A percentile compares a stretch with the other conserved stretches of the same genome.
Evolutionary conservation across 2,329 filamentous ascomycete species (phyloP).

Genomic region (Cryphonectria carpinicola): DNA sequence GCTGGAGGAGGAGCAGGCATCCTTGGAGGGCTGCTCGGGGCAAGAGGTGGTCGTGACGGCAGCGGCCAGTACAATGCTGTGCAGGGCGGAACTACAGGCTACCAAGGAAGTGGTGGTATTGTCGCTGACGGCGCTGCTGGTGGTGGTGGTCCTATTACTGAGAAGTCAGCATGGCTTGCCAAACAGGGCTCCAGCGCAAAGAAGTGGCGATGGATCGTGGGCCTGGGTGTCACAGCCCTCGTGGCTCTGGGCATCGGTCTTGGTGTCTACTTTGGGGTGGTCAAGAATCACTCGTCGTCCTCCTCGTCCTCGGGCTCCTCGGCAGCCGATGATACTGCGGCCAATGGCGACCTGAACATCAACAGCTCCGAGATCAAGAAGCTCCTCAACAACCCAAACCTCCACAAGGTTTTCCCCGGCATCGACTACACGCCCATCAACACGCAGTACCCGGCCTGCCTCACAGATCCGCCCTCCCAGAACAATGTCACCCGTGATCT

Average conservation of each 20-base stretch:
- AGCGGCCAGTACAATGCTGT: constrained; percentile 63
- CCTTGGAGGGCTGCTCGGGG: constrained; percentile 46
- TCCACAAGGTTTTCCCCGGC: constrained; percentile 93
- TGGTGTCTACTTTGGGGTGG: constrained; percentile 73
- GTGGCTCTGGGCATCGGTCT: constrained; percentile 73
- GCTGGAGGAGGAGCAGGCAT: constrained; percentile 42
- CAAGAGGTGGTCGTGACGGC: constrained; percentile 37
- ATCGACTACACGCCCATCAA: constrained; percentile 95
- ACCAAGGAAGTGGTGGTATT: constrained; percentile 37
- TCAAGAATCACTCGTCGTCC: constrained; percentile 55
- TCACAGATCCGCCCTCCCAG: constrained; percentile 78
- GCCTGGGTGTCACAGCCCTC: constrained; percentile 64
- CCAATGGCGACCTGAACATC: constrained; percentile 73
- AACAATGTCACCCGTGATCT: constrained; percentile 94
- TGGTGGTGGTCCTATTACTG: constrained; percentile 39
- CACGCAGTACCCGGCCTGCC: constrained; percentile 84
- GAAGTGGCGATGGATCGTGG: constrained; percentile 72
- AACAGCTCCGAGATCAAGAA: constrained; percentile 79
- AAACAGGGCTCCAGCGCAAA: constrained; percentile 63
- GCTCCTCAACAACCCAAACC: constrained; percentile 76
- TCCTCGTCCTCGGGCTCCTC: constrained; percentile 47
- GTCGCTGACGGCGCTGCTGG: constrained; percentile 17
- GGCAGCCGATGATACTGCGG: constrained; percentile 60
- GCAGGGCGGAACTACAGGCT: constrained; percentile 36
- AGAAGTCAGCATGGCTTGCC: constrained; percentile 69